Evolutionary conservation across 1,284 basidiomycete species (phyloP).

Genomic region (Singerocomus rubriflavus): DNA sequence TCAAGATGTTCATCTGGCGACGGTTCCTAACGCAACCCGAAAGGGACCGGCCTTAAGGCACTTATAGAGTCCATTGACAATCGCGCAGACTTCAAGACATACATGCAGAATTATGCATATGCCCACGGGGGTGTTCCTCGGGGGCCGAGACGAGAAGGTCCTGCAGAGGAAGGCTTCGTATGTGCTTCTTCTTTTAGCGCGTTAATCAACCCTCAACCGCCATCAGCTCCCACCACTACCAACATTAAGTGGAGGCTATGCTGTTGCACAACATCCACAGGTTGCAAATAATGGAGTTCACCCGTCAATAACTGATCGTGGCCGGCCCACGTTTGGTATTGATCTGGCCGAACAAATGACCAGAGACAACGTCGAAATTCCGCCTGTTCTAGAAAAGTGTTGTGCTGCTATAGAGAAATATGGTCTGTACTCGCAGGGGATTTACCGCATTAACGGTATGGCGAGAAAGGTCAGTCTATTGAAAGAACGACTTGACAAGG

Average conservation of each 20-base stretch:
- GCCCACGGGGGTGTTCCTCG: conserved; percentile 67
- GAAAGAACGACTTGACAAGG: conserved; percentile 84
- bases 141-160: conserved; percentile 80
- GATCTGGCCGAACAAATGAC: conserved; percentile 90
- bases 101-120: conserved; percentile 95
- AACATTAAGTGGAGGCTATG: conserved; percentile 37
- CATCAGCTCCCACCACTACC: conserved; percentile 61
- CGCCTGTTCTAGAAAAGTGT: conserved; percentile 86
- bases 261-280: conserved; percentile 26
- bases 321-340: conserved; percentile 82
- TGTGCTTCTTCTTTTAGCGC: conserved; percentile 33
- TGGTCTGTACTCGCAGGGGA: conserved; percentile 82
- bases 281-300: conserved; percentile 29
- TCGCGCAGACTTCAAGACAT: conserved; percentile 90
- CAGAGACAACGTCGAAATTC: conserved; percentile 87
- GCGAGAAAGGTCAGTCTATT: conserved; percentile 85
- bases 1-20: conserved; percentile 2
- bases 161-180: conserved; percentile 85
- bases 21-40: conserved; percentile 10
- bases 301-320: conserved; percentile 54
- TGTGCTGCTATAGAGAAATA: conserved; percentile 89
- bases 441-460: conserved; percentile 93
- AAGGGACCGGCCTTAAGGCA: conserved; percentile 77
- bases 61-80: conserved; percentile 93
- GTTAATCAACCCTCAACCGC: conserved; percentile 6